phyloP scores from a whole-genome alignment of 805 yeast species.

The Cyberlindnera xylosilytica region DNA sequence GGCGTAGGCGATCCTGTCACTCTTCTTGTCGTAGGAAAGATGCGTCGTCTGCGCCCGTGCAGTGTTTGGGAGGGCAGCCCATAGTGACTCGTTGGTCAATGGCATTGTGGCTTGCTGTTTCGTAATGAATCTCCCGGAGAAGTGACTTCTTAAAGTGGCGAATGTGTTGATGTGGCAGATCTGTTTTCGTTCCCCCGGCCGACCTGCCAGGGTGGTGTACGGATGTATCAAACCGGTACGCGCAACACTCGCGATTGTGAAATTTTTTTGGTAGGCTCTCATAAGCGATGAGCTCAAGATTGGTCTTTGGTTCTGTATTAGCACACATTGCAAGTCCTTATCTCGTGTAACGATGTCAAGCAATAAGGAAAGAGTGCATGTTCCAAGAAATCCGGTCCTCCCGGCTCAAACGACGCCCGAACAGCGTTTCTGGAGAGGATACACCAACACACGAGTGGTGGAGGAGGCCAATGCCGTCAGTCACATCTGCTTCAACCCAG shows the following conservation, averaged over 20 bases:
- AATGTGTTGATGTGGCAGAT: background rate
- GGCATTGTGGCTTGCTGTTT: conserved; percentile 18
- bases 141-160: too few relatives aligned
- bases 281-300: conserved; percentile 1
- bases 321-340: too few relatives aligned
- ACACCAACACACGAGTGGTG: conserved; percentile 78
- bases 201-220: background rate
- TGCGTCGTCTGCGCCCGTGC: conserved; percentile 66
- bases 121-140: too few relatives aligned
- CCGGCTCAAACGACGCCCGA: conserved; percentile 89
- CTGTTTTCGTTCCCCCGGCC: background rate
- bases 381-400: conserved; percentile 67
- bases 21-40: conserved; percentile 66
- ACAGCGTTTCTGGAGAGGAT: conserved; percentile 91
- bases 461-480: conserved; percentile 92
- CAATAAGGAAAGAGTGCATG: conserved; percentile 58
- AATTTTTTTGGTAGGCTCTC: conserved; percentile 2
- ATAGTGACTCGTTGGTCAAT: conserved; percentile 30
- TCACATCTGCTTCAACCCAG: conserved; percentile 84
- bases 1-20: conserved; percentile 76
- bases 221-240: conserved; percentile 1
- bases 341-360: conserved; percentile 73
- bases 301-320: background rate
- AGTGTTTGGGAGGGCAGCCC: conserved; percentile 83
- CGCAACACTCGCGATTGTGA: conserved; percentile 5